Percentiles rank a stretch among this genome's conserved stretches.
Evolutionary conservation across 768 basidiomycete genomes (phyloP).

Genomic region (Calocybe gangraenosa): DNA sequence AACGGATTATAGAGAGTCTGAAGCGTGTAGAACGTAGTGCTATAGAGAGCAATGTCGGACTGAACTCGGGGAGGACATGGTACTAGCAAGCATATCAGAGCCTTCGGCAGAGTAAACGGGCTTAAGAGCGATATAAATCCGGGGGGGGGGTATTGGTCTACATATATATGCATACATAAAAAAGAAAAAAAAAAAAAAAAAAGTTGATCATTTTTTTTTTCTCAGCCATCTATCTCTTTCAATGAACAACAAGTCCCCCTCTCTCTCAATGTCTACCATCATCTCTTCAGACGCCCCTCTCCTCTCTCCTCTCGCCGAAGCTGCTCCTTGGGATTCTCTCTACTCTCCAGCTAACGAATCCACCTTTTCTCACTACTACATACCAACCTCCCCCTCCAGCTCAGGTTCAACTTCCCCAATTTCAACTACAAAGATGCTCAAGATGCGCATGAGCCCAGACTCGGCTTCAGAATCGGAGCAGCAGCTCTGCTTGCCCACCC

Average conservation of each 20-base stretch:
- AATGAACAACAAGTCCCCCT: slow-evolving; percentile 28
- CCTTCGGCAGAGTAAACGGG: slow-evolving; percentile 15
- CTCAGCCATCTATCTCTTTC: slow-evolving; percentile 4
- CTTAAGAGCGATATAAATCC: slow-evolving; percentile 27
- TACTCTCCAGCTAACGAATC: slow-evolving; percentile 32
- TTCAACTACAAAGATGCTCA: slow-evolving; percentile 44
- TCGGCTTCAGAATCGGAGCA: slow-evolving; percentile 33
- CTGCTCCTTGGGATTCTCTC: slow-evolving; percentile 45
- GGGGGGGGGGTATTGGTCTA: slow-evolving; percentile 12
- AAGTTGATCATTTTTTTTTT: slow-evolving; percentile 22
- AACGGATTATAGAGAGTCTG: not conserved
- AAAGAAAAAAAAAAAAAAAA: too few relatives aligned
- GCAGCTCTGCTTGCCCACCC: slow-evolving; percentile 61
- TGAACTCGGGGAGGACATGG: slow-evolving; percentile 16
- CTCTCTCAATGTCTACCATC: slow-evolving; percentile 53
- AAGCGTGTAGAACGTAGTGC: slow-evolving; percentile 16
- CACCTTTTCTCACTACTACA: slow-evolving; percentile 41
- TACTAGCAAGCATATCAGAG: slow-evolving; percentile 4
- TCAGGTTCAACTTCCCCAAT: slow-evolving; percentile 44
- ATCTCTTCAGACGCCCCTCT: slow-evolving; percentile 56
- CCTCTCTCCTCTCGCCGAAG: slow-evolving; percentile 46
- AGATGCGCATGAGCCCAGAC: slow-evolving; percentile 46
- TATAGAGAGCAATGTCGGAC: slow-evolving; percentile 16
- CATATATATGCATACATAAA: too few relatives aligned
- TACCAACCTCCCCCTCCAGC: slow-evolving; percentile 45